Base-by-base conservation (phyloP, 768 basidiomycete species). In the Boletus speciosus region DNA sequence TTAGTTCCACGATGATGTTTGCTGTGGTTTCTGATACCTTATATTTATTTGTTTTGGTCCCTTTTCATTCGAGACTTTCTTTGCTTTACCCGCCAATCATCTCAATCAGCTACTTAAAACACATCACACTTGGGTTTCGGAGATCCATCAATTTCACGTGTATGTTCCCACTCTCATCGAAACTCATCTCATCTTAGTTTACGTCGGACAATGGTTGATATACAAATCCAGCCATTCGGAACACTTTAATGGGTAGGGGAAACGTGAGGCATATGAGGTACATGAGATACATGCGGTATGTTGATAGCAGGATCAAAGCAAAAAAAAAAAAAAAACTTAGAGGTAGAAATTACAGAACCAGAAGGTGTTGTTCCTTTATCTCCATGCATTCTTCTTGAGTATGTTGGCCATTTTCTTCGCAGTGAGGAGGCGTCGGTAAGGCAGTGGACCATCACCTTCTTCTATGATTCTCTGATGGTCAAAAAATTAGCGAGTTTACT, bases 1-100 rank as follows among this genome's bases (percentile, higher is more conserved):
- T 70, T 68, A 66, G 68, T 69, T 63, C 55, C 56, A 53, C 59
- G 27, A 58, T 64, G 53, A 44, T 66, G 60, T 61, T 39, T 61
- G 46, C 51, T 65, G 59, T 54, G 53, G 58, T 59, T 60, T 57
- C 49, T 41, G 31, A 49, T 34, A 55, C 47, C 36, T 46, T 46
- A 34, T 54, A 62, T 59, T 61, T 57, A 58, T 63, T 49, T 52
- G 51, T 58, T 59, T 57, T 61, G 63, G 58, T 53, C 55, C 47
- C 51, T 50, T 54, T 40, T 59, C 49, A 21, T 19, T 51, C 38
- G 58, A 59, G 47, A 43, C 42, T 44, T 43, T 58, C 42, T 43
- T 43, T 58, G 45, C 51, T 60, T 51, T 51, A 36, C 49, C 14
- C 39, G 36, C 21, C 35, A 32, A 37, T 36, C 38, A 23, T 42